Percentiles rank a stretch among this genome's conserved stretches.
Conservation (phyloP, 768 basidiomycete species). For the Multifurca ochricompacta region DNA sequence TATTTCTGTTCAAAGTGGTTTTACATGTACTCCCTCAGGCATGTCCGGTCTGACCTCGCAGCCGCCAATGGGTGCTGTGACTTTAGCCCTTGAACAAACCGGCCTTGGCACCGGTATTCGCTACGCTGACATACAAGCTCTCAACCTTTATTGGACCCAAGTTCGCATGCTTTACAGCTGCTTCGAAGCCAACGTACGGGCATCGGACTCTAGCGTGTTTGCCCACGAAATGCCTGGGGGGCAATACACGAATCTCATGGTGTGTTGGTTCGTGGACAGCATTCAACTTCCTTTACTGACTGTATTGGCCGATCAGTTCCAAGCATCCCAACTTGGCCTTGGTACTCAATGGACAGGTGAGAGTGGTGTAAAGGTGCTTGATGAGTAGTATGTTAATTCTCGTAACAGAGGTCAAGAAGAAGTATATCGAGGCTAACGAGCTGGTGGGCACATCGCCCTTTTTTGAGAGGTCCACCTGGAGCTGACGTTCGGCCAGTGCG, state of each 20-base stretch:
- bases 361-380: conserved; percentile 12
- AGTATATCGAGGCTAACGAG: conserved; percentile 96
- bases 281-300: conserved; percentile 22
- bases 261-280: conserved; percentile 30
- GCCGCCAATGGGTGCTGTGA: conserved; percentile 97
- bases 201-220: conserved; percentile 96
- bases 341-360: conserved; percentile 91
- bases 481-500: conserved; percentile 49
- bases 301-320: conserved; percentile 57
- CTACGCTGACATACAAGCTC: conserved; percentile 92
- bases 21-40: conserved; percentile 40
- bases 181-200: conserved; percentile 97
- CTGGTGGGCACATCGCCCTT: conserved; percentile 46
- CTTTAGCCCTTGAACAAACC: conserved; percentile 92
- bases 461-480: conserved; percentile 5
- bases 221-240: conserved; percentile 99
- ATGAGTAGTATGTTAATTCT: not conserved
- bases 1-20: not conserved
- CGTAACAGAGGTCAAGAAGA: conserved; percentile 82
- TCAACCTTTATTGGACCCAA: conserved; percentile 98
- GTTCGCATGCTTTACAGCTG: conserved; percentile 91
- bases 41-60: conserved; percentile 99
- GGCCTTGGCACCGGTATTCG: conserved; percentile 90
- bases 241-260: conserved; percentile 91
- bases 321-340: conserved; percentile 93